These are phyloP conservation scores for Orbilia oligospora DNA, from an alignment of 2,329 filamentous ascomycete genomes.

Conservation along the genomic window DNA sequence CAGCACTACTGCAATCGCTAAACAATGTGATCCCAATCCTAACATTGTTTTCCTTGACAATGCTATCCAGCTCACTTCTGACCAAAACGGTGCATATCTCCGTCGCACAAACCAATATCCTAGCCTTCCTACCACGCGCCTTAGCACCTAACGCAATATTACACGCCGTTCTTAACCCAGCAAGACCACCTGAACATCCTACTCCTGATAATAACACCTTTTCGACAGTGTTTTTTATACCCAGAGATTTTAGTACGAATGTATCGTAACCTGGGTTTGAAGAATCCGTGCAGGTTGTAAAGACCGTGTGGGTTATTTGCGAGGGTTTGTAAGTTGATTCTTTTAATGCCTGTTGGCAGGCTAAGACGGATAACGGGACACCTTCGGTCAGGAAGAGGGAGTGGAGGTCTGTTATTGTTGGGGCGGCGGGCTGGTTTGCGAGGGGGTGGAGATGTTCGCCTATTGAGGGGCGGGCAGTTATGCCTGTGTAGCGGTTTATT, in stretches of 20 bases:
- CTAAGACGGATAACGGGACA: slow-evolving; percentile 73
- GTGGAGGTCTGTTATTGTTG: slow-evolving; percentile 73
- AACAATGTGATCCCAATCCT: slow-evolving; percentile 78
- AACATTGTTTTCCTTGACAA: slow-evolving; percentile 73
- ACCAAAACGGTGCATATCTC: slow-evolving; percentile 76
- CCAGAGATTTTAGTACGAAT: slow-evolving; percentile 74
- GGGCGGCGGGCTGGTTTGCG: slow-evolving; percentile 72
- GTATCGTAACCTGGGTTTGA: slow-evolving; percentile 79
- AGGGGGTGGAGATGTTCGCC: slow-evolving; percentile 75
- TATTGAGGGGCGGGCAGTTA: slow-evolving; percentile 75
- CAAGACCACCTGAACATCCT: slow-evolving; percentile 77
- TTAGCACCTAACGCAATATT: slow-evolving; percentile 77
- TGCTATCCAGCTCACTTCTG: slow-evolving; percentile 76
- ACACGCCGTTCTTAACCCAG: slow-evolving; percentile 75
- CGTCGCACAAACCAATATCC: slow-evolving; percentile 76
- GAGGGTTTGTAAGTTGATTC: slow-evolving; percentile 71
- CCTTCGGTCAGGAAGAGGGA: slow-evolving; percentile 73
- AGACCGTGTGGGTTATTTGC: slow-evolving; percentile 77
- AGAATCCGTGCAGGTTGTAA: slow-evolving; percentile 78
- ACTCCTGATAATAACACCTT: slow-evolving; percentile 77
- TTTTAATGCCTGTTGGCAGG: slow-evolving; percentile 72
- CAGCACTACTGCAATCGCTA: slow-evolving; percentile 78
- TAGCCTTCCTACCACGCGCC: slow-evolving; percentile 73
- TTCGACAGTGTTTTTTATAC: slow-evolving; percentile 74
- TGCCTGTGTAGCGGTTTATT: slow-evolving; percentile 77